Conservation (phyloP, 805 yeast species). For the Kodamaea sagamina region DNA sequence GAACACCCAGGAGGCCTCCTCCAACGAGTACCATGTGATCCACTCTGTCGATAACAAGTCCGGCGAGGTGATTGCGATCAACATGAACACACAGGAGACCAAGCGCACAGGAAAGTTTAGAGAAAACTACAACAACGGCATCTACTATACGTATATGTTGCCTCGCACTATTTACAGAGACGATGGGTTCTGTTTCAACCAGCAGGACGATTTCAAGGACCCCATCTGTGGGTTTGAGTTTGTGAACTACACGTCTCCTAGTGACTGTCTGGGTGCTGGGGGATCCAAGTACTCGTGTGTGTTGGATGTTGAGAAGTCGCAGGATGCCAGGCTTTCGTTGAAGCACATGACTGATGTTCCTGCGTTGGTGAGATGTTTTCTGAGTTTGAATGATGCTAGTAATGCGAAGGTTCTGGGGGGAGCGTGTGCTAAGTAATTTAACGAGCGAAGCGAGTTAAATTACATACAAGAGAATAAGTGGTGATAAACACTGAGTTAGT, state of each 20-base stretch:
- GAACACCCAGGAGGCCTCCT: conserved; percentile 6
- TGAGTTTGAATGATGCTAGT: conserved; percentile 12
- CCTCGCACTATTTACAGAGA: conserved; percentile 13
- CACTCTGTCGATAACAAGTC: conserved; percentile 15
- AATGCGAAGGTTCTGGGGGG: conserved; percentile 14
- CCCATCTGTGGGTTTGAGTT: conserved; percentile 15
- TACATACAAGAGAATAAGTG: too few species aligned
- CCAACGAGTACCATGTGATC: conserved; percentile 15
- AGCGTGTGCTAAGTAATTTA: conserved; percentile 15
- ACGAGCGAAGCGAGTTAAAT: too few species aligned
- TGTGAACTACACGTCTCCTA: conserved; percentile 14
- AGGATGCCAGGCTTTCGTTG: conserved; percentile 13
- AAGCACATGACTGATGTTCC: conserved; percentile 16
- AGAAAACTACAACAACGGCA: conserved; percentile 13
- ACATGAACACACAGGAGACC: conserved; percentile 18
- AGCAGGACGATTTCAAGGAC: conserved; percentile 13
- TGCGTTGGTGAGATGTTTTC: conserved; percentile 16
- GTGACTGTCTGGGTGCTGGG: conserved; percentile 14
- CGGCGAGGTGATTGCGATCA: conserved; percentile 17
- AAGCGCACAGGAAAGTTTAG: conserved; percentile 15
- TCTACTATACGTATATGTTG: conserved; percentile 12
- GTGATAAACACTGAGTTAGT: too few species aligned
- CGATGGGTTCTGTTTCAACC: conserved; percentile 16
- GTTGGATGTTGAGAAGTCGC: conserved; percentile 15
- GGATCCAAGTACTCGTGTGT: conserved; percentile 18